Base-by-base conservation (phyloP, 257 asterid species). In the Solanum tacnaense region DNA sequence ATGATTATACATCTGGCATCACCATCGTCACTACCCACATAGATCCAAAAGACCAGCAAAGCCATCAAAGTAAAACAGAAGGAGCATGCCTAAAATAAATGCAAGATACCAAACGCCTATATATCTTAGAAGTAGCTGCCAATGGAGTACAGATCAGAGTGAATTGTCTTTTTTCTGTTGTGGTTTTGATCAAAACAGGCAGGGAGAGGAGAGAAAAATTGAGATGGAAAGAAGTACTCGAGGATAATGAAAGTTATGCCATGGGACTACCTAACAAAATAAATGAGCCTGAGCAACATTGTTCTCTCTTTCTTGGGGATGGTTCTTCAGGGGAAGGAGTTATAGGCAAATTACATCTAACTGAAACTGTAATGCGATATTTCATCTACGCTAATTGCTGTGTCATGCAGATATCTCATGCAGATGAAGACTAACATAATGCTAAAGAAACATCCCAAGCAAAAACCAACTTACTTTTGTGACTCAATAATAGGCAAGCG, bases 401-500 rank as follows among this genome's bases (percentile, higher is more conserved):
- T 41, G 75, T 71, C 27, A 27, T 41, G 65, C 84, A 78, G 34
- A 76, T 39, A 76, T 76, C 35, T 39, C 38, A 79, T 6, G 38
- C 41, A 46, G 68, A 81, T 81, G 62, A 58, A 81, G 27, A 79
- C 67, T 44, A 79, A 79, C 39, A 27, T 79, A 79, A 29, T 46
- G 68, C 68, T 16, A 81, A 81, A 49, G 85, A 81, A 46, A 81
- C 27, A 81, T 79, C 67, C 25, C n/a, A 29, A 13, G 46, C 46
- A 34, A 86, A 23, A 85, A 15, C 13, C 75, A 39, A 91, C 99
- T 6, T 93, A 95, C 99, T 95, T 97, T 83, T 96, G 98, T n/a
- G 98, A 91, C 92, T 97, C 99, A 31, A 97, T 95, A 83, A 96
- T 91, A 60, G 98, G 92, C 93, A 97, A 83, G 39, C 99, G 98